Base-by-base conservation (phyloP, 2,329 filamentous ascomycete genomes). In the Grosmannia serpens region DNA sequence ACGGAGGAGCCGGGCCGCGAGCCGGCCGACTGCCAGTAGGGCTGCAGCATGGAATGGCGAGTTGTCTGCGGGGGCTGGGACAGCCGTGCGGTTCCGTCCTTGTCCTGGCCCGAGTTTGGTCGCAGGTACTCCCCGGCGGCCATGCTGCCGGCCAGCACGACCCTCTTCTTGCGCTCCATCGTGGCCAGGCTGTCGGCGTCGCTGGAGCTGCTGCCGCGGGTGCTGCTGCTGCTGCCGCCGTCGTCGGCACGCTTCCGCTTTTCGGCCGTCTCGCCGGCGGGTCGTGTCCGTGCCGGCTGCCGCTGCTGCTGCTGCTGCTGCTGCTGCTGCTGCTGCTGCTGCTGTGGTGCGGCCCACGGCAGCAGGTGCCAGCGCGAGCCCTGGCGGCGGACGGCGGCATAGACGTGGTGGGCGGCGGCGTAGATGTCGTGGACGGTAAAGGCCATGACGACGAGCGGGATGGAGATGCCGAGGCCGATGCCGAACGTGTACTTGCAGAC, bases 391-490 rank as follows among this genome's bases (percentile, higher is more conserved):
- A 61, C 15, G 6, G 54, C 50, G 0, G 22, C 27, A 2, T 62
- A 55, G 1, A 62, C 46, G 26, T 55, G 54, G 52, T 59, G 58
- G 26, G 60, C 55, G 1, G 63, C 62, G 6, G 63, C 62, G 4
- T 62, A 64, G 15, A 75, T 71, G 50, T 72, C 71, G 20, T 64
- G 64, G 7, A 73, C 69, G 0, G 70, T 68, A 57, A 73, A 71
- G 7, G 72, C 72, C 62, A 73, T 67, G 20, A 70, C 62, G 50
- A 74, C 66, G 1, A 74, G 66, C 7, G 71, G 68, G 20, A 72
- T 68, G 3, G 70, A 73, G 51, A 74, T 71, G 47, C 67, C 71
- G 5, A 74, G 65, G 4, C 72, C 72, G n/a, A 73, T 70, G 17
- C 72, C 71, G 53, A 74, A 68, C 57, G 67, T 63, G 57, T 68